These are phyloP conservation scores for Keithomyces neogunnii DNA, from an alignment of 2,329 filamentous ascomycete genomes.

Conservation along the genomic window DNA sequence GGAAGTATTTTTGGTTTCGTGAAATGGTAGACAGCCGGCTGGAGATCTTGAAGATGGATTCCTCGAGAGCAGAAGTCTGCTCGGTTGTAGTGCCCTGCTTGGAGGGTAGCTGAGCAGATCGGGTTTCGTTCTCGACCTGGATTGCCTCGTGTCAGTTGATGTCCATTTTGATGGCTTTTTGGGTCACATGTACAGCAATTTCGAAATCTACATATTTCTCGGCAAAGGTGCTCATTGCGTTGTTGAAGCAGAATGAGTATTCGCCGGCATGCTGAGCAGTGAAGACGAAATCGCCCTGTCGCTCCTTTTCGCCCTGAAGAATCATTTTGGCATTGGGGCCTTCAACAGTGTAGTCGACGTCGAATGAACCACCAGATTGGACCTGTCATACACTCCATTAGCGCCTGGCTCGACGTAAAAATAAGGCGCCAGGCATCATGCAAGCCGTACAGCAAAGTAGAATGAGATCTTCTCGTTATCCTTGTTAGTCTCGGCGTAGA, in stretches of 20 bases:
- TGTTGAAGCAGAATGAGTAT: slow-evolving; percentile 97
- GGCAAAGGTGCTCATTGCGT: slow-evolving; percentile 94
- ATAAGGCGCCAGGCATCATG: background rate
- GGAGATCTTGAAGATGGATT: slow-evolving; percentile 91
- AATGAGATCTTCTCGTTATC: slow-evolving; percentile 87
- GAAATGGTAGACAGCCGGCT: slow-evolving; percentile 89
- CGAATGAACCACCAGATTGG: slow-evolving; percentile 96
- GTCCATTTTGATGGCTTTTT: background rate
- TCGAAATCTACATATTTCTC: slow-evolving; percentile 99
- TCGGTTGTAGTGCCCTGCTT: slow-evolving; percentile 85
- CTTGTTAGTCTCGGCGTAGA: slow-evolving; percentile 74
- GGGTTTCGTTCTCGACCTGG: slow-evolving; percentile 84
- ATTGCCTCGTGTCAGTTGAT: background rate
- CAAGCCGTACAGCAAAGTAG: slow-evolving; percentile 67
- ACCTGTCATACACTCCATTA: slow-evolving; percentile 46
- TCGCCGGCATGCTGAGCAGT: slow-evolving; percentile 82
- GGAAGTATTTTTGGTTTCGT: slow-evolving; percentile 98
- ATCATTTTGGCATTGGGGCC: slow-evolving; percentile 76
- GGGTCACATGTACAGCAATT: slow-evolving; percentile 55
- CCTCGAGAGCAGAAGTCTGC: slow-evolving; percentile 80
- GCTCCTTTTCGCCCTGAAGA: slow-evolving; percentile 78
- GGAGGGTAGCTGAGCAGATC: slow-evolving; percentile 65
- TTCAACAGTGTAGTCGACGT: slow-evolving; percentile 85
- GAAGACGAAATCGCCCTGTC: slow-evolving; percentile 97
- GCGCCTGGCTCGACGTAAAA: background rate